Conservation (phyloP, 352 stramenopile species). For the Phytophthora tentaculata region DNA sequence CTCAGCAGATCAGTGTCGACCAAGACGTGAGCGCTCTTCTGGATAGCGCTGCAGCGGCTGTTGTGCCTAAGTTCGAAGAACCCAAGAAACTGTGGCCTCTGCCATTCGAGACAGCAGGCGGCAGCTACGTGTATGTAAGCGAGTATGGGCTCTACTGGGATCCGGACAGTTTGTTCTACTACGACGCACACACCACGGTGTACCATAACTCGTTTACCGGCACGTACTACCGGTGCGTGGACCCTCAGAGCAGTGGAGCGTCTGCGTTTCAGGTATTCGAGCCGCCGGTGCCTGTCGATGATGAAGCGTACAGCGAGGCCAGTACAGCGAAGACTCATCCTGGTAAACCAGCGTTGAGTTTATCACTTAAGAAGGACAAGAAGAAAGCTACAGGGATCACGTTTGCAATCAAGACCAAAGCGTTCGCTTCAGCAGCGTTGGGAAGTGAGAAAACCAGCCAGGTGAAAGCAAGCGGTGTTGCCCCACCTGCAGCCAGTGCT, state of each 20-base stretch:
- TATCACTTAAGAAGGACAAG: constrained; percentile 67
- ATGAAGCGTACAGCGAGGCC: constrained; percentile 37
- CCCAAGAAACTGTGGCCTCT: constrained; percentile 81
- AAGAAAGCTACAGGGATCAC: constrained; percentile 66
- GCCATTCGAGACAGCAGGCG: constrained; percentile 80
- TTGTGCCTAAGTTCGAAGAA: constrained; percentile 57
- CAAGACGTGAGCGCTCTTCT: constrained; percentile 73
- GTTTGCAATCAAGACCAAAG: constrained; percentile 59
- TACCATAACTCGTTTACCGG: constrained; percentile 81
- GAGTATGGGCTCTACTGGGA: constrained; percentile 83
- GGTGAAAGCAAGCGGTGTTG: neutral
- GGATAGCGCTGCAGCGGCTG: constrained; percentile 60
- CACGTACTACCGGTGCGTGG: constrained; percentile 62
- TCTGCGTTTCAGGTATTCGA: constrained; percentile 56
- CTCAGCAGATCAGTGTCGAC: constrained; percentile 41
- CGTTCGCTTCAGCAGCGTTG: constrained; percentile 20
- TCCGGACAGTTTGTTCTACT: constrained; percentile 87
- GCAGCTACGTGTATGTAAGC: constrained; percentile 75
- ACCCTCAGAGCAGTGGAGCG: constrained; percentile 22
- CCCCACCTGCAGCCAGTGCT: constrained; percentile 12
- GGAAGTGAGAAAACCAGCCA: constrained; percentile 13
- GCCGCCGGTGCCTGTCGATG: constrained; percentile 57
- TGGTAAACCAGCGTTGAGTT: constrained; percentile 28
- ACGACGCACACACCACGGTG: constrained; percentile 71
- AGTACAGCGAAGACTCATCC: constrained; percentile 20